Percentiles rank a stretch among this genome's conserved stretches.
phyloP scores from a whole-genome alignment of 108 stramenopile genomes.

The Chaetoceros tenuissimus region DNA sequence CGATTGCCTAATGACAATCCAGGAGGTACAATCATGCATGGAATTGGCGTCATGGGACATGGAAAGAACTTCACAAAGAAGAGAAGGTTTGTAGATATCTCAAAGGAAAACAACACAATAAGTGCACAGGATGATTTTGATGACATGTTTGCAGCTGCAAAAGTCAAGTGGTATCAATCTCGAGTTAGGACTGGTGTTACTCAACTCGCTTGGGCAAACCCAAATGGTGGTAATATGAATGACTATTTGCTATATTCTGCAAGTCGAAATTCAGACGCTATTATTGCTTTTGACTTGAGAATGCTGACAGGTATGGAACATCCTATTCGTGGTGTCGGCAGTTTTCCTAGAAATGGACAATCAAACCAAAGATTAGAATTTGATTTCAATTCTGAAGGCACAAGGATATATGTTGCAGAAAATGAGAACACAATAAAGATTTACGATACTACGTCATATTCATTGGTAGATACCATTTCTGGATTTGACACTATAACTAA shows the following conservation, averaged over 20 bases:
- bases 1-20: conserved; percentile 29
- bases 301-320: conserved; percentile 35
- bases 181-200: conserved; percentile 66
- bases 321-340: conserved; percentile 46
- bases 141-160: conserved; percentile 43
- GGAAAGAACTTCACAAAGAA: conserved; percentile 36
- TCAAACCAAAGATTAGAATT: conserved; percentile 80
- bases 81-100: conserved; percentile 27
- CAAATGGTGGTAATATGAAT: conserved; percentile 9
- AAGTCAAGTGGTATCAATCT: conserved; percentile 64
- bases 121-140: conserved; percentile 6
- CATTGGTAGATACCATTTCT: conserved; percentile 18
- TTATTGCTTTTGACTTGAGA: conserved; percentile 75
- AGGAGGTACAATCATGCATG: conserved; percentile 30
- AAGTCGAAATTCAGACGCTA: conserved; percentile 60
- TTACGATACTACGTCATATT: conserved; percentile 22
- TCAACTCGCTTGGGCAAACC: conserved; percentile 48
- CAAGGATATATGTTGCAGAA: conserved; percentile 48
- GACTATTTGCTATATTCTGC: conserved; percentile 46
- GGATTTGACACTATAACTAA: conserved; percentile 47
- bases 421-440: conserved; percentile 38
- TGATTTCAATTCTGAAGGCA: conserved; percentile 27
- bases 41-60: conserved; percentile 63
- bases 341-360: conserved; percentile 50
- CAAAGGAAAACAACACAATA: conserved; percentile 10